Conservation (phyloP, 1,284 basidiomycete genomes). For the Takashimella koratensis region DNA sequence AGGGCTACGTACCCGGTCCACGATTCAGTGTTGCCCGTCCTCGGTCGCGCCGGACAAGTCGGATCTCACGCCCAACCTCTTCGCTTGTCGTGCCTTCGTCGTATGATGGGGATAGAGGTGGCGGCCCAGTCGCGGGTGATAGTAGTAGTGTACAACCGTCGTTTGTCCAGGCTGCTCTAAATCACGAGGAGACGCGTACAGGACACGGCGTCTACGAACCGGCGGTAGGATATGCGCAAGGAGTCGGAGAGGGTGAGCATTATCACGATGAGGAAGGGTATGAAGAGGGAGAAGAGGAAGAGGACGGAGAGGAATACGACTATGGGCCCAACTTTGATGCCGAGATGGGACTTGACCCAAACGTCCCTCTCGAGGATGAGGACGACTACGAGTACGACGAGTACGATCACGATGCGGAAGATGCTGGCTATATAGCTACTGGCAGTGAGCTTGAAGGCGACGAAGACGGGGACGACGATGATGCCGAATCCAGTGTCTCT, state of each 20-base stretch:
- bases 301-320: neutral
- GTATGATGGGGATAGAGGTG: neutral
- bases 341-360: neutral
- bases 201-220: neutral
- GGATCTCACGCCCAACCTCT: constrained; percentile 1
- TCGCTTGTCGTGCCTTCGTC: constrained; percentile 2
- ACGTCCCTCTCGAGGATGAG: neutral
- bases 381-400: constrained; percentile 3
- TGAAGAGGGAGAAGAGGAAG: neutral
- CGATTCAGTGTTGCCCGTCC: neutral
- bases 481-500: constrained; percentile 20
- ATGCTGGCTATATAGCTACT: neutral
- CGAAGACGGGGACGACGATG: neutral
- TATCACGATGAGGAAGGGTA: neutral
- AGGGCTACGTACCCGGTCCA: neutral
- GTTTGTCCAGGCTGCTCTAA: no score
- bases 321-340: neutral
- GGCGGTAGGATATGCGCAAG: neutral
- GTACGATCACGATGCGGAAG: constrained; percentile 2
- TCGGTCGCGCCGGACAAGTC: neutral
- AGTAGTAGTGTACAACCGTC: no score
- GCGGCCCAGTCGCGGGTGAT: no score
- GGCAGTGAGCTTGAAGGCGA: neutral
- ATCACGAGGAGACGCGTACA: no score
- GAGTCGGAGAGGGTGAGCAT: neutral